phyloP scores from a whole-genome alignment of 2,329 filamentous ascomycete species.

The Xylariomycetidae sp. region DNA sequence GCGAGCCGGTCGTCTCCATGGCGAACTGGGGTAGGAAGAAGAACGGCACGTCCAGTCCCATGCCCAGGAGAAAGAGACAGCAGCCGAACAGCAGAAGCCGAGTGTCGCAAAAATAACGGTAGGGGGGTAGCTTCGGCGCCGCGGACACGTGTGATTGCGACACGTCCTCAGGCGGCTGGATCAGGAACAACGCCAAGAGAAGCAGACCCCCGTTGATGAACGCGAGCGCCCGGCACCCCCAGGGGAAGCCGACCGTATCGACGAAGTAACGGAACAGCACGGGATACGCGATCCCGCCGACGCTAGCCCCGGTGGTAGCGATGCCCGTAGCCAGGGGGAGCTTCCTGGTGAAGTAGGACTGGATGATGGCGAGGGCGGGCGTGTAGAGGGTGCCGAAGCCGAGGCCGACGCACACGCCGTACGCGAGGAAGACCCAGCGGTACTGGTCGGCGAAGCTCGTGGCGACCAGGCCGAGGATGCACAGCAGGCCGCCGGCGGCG shows the following conservation, averaged over 20 bases:
- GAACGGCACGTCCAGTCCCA: constrained; percentile 30
- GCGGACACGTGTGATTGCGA: no score
- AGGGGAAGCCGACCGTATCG: constrained; percentile 41
- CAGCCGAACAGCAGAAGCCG: no score
- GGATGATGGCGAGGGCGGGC: constrained; percentile 11
- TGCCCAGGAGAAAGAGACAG: constrained; percentile 24
- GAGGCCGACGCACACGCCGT: constrained; percentile 31
- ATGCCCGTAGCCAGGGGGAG: constrained; percentile 9
- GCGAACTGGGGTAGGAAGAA: constrained; percentile 22
- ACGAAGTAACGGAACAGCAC: constrained; percentile 37
- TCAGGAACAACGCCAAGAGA: no score
- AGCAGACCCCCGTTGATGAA: no score
- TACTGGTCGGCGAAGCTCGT: constrained; percentile 1
- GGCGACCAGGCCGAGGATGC: background rate
- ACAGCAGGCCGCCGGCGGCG: no score
- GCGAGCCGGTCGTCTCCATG: background rate
- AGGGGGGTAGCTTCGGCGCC: no score
- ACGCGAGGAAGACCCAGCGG: constrained; percentile 22
- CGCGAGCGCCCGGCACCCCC: constrained; percentile 39
- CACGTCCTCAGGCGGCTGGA: no score
- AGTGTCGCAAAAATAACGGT: no score
- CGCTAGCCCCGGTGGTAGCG: constrained; percentile 11
- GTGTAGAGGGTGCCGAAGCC: constrained; percentile 22
- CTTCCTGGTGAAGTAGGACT: constrained; percentile 7
- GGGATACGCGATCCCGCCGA: constrained; percentile 18